These are phyloP conservation scores for Penicillium samsonianum DNA, from an alignment of 495 filamentous ascomycete genomes.

Conservation along the genomic window DNA sequence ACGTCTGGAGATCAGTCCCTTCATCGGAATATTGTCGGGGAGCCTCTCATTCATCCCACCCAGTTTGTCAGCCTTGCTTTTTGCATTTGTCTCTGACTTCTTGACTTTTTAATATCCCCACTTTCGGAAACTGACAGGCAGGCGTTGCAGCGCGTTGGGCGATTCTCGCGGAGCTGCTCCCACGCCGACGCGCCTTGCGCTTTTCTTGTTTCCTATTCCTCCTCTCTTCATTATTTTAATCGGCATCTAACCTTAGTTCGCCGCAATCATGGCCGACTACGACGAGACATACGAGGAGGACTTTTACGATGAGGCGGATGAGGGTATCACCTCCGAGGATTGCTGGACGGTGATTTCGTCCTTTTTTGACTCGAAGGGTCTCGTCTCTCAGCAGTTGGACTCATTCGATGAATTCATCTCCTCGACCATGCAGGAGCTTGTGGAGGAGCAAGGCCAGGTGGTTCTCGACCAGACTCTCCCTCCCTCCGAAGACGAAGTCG, in stretches of 20 bases:
- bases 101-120: constrained; percentile 7
- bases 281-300: constrained; percentile 54
- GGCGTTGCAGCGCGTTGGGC: constrained; percentile 31
- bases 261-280: constrained; percentile 54
- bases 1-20: constrained; percentile 31
- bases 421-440: constrained; percentile 87
- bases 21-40: constrained; percentile 30
- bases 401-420: constrained; percentile 97
- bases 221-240: neutral
- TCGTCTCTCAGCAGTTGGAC: constrained; percentile 96
- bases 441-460: constrained; percentile 83
- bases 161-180: constrained; percentile 20
- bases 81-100: constrained; percentile 13
- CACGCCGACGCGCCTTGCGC: constrained; percentile 36
- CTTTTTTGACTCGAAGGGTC: constrained; percentile 92
- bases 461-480: constrained; percentile 87
- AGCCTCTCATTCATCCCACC: constrained; percentile 25
- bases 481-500: constrained; percentile 62
- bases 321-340: constrained; percentile 78
- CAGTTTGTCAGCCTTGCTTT: constrained; percentile 12
- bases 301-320: constrained; percentile 66
- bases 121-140: constrained; percentile 26
- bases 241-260: neutral
- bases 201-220: constrained; percentile 19
- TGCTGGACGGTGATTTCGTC: constrained; percentile 96